Conservation (phyloP, 1,284 basidiomycete species). For the Puccinia horiana region DNA sequence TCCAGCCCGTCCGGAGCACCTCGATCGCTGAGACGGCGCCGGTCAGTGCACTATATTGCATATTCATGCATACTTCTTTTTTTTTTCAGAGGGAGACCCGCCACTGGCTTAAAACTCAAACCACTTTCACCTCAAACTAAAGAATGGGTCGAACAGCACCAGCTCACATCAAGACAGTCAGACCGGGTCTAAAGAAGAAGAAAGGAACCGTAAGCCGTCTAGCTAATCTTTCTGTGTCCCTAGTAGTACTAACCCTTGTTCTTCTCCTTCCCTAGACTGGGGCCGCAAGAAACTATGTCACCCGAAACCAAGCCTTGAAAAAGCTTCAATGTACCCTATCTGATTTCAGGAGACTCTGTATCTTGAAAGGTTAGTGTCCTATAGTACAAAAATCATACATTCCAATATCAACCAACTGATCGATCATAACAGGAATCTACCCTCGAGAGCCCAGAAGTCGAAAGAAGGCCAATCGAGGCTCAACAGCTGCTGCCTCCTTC, state of each 20-base stretch:
- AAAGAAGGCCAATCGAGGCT: conserved; percentile 97
- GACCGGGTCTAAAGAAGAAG: conserved; percentile 37
- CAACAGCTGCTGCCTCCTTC: conserved; percentile 92
- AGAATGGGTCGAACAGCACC: conserved; percentile 12
- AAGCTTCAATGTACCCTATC: conserved; percentile 89
- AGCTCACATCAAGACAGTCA: conserved; percentile 25
- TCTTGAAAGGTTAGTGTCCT: conserved; percentile 76
- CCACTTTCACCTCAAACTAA: not conserved
- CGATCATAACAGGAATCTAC: conserved; percentile 75
- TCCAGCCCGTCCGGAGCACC: not conserved
- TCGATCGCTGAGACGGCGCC: not conserved
- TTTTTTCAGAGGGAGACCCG: no score
- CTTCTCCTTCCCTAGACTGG: conserved; percentile 18
- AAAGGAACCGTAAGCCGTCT: conserved; percentile 21
- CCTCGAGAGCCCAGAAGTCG: conserved; percentile 89
- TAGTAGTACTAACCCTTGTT: not conserved
- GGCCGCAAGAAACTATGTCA: conserved; percentile 61
- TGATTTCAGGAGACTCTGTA: conserved; percentile 95
- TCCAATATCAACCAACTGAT: not conserved
- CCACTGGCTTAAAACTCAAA: no score
- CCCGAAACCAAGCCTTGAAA: conserved; percentile 73
- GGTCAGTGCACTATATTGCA: not conserved
- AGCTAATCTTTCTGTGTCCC: not conserved
- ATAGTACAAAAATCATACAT: not conserved
- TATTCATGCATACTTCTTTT: conserved; percentile 10